Percentiles rank a stretch among this genome's conserved stretches.
Evolutionary conservation across 345 rosid species (phyloP).

Genomic region (Nephelium lappaceum): DNA sequence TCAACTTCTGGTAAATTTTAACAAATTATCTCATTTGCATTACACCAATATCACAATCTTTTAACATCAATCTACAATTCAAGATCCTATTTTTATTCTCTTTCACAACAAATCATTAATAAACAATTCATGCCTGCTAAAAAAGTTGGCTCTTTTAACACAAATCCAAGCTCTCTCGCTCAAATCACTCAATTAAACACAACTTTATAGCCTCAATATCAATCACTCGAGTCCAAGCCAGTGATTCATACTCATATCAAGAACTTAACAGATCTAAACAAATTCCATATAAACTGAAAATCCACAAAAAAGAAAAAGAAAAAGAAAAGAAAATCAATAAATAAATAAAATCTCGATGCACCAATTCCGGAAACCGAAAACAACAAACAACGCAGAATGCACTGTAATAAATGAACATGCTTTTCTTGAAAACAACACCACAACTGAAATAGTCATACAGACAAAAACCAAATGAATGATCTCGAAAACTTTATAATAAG

Average conservation of each 20-base stretch:
- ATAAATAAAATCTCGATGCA: not conserved
- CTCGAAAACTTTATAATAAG: not conserved
- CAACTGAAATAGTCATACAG: not conserved
- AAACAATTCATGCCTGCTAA: constrained; percentile 17
- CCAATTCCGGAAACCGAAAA: not conserved
- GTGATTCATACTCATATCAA: constrained; percentile 8
- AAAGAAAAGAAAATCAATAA: not conserved
- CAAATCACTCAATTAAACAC: not conserved
- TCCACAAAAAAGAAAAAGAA: constrained; percentile 7
- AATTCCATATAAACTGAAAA: not conserved
- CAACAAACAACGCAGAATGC: not conserved
- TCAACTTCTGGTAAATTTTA: not conserved
- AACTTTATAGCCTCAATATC: not conserved
- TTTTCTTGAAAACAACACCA: not conserved
- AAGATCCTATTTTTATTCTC: not conserved
- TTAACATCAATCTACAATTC: not conserved
- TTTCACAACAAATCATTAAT: not conserved
- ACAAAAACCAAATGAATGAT: not conserved
- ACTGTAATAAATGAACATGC: not conserved
- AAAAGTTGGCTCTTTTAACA: not conserved
- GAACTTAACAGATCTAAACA: constrained; percentile 30
- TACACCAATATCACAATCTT: not conserved
- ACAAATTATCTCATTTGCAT: too few species aligned
- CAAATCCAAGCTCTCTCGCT: not conserved
- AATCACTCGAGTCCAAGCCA: not conserved